phyloP scores from a whole-genome alignment of 257 asterid genomes.

The Cynanchum wilfordii region DNA sequence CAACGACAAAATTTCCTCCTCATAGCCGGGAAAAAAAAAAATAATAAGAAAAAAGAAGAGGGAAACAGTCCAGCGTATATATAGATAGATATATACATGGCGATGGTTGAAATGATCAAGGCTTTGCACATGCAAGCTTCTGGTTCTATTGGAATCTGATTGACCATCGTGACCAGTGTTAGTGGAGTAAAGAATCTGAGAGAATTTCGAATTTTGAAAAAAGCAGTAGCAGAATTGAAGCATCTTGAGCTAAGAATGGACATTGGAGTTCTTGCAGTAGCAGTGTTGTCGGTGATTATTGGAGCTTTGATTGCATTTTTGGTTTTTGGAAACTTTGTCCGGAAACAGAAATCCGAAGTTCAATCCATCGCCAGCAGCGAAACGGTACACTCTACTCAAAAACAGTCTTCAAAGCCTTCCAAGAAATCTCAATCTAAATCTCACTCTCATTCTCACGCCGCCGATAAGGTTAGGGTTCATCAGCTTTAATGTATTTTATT shows the following conservation, averaged over 20 bases:
- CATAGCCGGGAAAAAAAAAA: no score
- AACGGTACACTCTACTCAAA: constrained; percentile 27
- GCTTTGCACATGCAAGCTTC: background rate
- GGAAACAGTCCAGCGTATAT: background rate
- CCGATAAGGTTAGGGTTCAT: constrained; percentile 60
- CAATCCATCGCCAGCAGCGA: constrained; percentile 62
- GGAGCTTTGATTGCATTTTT: constrained; percentile 73
- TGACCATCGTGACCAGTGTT: background rate
- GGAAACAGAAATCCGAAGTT: constrained; percentile 63
- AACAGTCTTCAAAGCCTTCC: constrained; percentile 22
- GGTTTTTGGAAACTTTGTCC: constrained; percentile 57
- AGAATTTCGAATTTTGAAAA: background rate
- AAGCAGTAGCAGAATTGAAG: background rate
- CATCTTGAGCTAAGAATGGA: constrained; percentile 40
- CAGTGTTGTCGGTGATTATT: constrained; percentile 51
- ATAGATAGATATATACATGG: no score
- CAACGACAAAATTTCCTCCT: no score
- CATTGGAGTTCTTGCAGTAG: constrained; percentile 38
- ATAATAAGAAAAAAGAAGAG: no score
- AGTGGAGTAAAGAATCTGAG: background rate
- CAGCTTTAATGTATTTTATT: background rate
- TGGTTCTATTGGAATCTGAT: background rate
- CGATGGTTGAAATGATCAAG: background rate
- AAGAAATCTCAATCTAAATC: constrained; percentile 63
- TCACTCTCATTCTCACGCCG: constrained; percentile 56